A percentile compares a stretch with the other conserved stretches of the same genome.
phyloP scores from a whole-genome alignment of 495 filamentous ascomycete species.

The Pyronema domesticum region DNA sequence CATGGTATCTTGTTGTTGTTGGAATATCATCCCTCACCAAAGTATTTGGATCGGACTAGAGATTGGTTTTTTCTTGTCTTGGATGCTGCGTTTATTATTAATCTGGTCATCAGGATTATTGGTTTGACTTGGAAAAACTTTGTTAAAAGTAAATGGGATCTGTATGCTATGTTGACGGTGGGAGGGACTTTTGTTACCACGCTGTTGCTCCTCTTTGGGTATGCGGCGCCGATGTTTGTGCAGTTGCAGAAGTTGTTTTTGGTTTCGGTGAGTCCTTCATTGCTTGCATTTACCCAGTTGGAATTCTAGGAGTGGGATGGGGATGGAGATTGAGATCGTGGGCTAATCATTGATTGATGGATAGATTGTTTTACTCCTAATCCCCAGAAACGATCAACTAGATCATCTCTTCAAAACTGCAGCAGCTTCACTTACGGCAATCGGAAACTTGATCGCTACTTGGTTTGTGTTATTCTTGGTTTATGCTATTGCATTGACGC shows the following conservation, averaged over 20 bases:
- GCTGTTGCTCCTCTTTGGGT: slow-evolving; percentile 44
- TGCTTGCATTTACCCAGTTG: background rate
- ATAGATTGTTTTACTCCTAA: slow-evolving; percentile 66
- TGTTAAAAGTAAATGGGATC: slow-evolving; percentile 83
- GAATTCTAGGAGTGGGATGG: too few species aligned
- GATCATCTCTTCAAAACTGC: slow-evolving; percentile 99
- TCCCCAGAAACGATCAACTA: slow-evolving; percentile 89
- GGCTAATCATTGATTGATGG: background rate
- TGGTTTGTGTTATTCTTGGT: slow-evolving; percentile 95
- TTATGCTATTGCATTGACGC: slow-evolving; percentile 89
- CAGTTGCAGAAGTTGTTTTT: slow-evolving; percentile 86
- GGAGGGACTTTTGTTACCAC: slow-evolving; percentile 66
- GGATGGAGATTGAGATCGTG: too few species aligned
- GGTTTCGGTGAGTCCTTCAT: slow-evolving; percentile 36
- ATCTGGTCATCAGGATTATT: slow-evolving; percentile 67
- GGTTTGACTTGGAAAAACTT: slow-evolving; percentile 90
- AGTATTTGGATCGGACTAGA: slow-evolving; percentile 46
- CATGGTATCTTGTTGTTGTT: slow-evolving; percentile 70
- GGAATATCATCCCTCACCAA: slow-evolving; percentile 63
- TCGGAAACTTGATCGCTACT: slow-evolving; percentile 82
- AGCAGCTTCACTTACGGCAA: slow-evolving; percentile 75
- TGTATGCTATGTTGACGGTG: slow-evolving; percentile 74
- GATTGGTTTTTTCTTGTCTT: slow-evolving; percentile 63
- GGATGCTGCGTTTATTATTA: slow-evolving; percentile 67
- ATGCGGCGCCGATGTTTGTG: slow-evolving; percentile 40